Evolutionary conservation across 2,329 filamentous ascomycete species (phyloP), one percentile per base, ranked within the genome.

Genomic region (Epichloe aotearoae): DNA sequence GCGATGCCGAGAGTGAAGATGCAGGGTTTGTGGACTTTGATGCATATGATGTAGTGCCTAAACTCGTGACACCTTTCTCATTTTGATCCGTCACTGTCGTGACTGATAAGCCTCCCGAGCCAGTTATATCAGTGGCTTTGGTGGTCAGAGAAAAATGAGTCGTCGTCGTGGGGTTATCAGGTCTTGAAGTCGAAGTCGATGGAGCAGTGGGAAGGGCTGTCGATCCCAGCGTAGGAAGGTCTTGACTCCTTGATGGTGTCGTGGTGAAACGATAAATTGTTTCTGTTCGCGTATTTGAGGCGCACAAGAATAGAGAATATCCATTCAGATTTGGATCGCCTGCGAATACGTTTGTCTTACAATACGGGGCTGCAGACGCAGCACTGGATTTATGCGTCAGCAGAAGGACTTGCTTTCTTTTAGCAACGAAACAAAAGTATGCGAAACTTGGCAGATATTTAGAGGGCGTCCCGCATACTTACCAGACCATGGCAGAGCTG

Each of bases 241-340:
- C 19, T 30, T 49, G 15, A 34, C 19, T 51, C 30, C 10, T 30
- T 8, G 52, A 40, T 19, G 47, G 34, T 17, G 17, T 19, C 12
- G 50, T 53, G 5, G 52, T 57, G 39, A 55, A 53, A 7, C 56
- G 54, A 19, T 55, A 50, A 34, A 58, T 46, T 8, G 53, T 58
- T 38, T 60, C 55, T 17, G 53, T 50, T 36, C 49, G 26, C 20
- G 54, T 54, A 45, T 59, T 53, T 2, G 55, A 52, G 20, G 49
- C 56, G 47, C 58, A 60, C 15, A 60, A 46, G 20, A 53, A 57
- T 19, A 60, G 50, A 44, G 58, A 60, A 33, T 52, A 58, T 26
- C 55, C 52, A 12, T 51, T 37, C 15, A 59, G 37, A 19, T 49
- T 43, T 15, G 51, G 12, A 47, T 55, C 54, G 2, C 46, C 50